A percentile compares a stretch with the other conserved stretches of the same genome.
Conservation (phyloP, 2,329 filamentous ascomycete genomes). For the Botrytis tulipae region DNA sequence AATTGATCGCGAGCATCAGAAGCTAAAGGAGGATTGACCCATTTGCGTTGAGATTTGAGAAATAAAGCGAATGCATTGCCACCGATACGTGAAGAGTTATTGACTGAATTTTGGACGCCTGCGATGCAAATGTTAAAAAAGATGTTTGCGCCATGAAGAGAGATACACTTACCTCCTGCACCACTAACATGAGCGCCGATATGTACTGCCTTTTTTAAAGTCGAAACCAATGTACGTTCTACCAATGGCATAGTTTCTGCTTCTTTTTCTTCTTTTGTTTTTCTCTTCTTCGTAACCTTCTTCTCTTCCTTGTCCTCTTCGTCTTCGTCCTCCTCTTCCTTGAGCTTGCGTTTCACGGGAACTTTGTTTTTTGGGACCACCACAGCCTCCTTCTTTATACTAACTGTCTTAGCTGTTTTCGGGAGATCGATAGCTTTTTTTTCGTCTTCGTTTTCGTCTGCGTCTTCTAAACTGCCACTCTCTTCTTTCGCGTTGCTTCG, state of each 20-base stretch:
- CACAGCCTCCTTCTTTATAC: neutral
- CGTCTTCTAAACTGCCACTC: neutral
- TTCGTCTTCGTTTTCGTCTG: neutral
- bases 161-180: conserved; percentile 67
- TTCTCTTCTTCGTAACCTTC: conserved; percentile 45
- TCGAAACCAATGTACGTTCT: conserved; percentile 60
- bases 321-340: conserved; percentile 31
- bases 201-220: conserved; percentile 69
- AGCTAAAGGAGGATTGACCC: conserved; percentile 77
- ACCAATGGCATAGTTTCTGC: conserved; percentile 63
- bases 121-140: conserved; percentile 19
- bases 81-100: conserved; percentile 76
- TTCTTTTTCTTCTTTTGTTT: conserved; percentile 56
- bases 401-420: neutral
- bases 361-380: conserved; percentile 25
- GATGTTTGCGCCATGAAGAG: conserved; percentile 17
- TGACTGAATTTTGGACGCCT: conserved; percentile 87
- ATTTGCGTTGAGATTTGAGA: conserved; percentile 94
- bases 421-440: neutral
- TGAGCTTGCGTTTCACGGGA: conserved; percentile 33
- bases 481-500: neutral
- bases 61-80: conserved; percentile 94
- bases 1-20: conserved; percentile 68
- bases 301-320: conserved; percentile 24
- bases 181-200: conserved; percentile 91